Base-by-base conservation (phyloP, 1,284 basidiomycete genomes). In the Cerrena zonata region DNA sequence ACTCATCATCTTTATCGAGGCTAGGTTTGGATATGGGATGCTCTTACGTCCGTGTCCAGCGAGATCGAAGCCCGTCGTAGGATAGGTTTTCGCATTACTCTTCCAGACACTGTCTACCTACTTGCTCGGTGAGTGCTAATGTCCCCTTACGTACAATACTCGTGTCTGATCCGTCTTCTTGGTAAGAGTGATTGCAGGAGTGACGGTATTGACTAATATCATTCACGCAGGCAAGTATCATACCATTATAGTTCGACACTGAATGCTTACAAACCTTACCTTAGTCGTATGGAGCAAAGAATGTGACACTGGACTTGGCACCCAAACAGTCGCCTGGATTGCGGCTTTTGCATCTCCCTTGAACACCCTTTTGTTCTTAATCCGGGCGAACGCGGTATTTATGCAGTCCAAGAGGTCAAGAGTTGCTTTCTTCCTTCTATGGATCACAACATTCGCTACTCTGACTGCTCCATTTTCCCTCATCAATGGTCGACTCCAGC, bases 41-140 rank as follows among this genome's bases (percentile, higher is more conserved):
- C n/a, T n/a, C n/a, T n/a, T n/a, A n/a, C n/a, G n/a, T n/a, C n/a
- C n/a, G n/a, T n/a, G n/a, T n/a, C n/a, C n/a, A n/a, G n/a, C n/a
- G n/a, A n/a, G n/a, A n/a, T n/a, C n/a, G n/a, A n/a, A n/a, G n/a
- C n/a, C n/a, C n/a, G n/a, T n/a, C n/a, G n/a, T n/a, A n/a, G n/a
- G n/a, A n/a, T n/a, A n/a, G n/a, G n/a, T n/a, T n/a, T n/a, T n/a
- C n/a, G n/a, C n/a, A n/a, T 52, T 3, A 10, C 19, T 19, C 22
- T 48, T 21, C 53, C 54, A 13, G 48, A 49, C 38, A 22, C 49
- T 15, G 42, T 53, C 1, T 56, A 56, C 40, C 36, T 56, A n/a
- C 15, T 53, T 23, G 36, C 54, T 39, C 42, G 54, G 54, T 53
- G 26, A 44, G 52, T 34, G 30, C 15, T 7, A 15, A 15, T 7